These are phyloP conservation scores for Trametes punicea DNA, from an alignment of 768 basidiomycete genomes.

Conservation along the genomic window DNA sequence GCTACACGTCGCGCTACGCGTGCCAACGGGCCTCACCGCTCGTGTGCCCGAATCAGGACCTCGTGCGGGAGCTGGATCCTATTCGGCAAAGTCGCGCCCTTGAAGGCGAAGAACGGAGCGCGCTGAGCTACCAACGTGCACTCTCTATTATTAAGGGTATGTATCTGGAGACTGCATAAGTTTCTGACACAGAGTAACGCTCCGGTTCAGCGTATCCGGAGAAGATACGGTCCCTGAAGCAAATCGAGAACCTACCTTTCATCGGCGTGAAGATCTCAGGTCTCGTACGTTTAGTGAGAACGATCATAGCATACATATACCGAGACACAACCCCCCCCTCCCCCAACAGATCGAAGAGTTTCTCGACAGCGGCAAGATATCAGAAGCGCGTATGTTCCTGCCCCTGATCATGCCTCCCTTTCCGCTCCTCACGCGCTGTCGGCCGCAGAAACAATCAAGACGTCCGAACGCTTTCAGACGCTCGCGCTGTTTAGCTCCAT, in stretches of 20 bases:
- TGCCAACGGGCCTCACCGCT: slow-evolving; percentile 65
- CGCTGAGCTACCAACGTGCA: slow-evolving; percentile 68
- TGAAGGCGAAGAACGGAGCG: slow-evolving; percentile 65
- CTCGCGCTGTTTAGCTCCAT: slow-evolving; percentile 59
- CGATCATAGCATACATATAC: background rate
- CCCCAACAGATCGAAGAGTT: slow-evolving; percentile 59
- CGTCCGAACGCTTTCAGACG: slow-evolving; percentile 51
- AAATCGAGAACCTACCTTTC: slow-evolving; percentile 33
- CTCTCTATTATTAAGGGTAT: slow-evolving; percentile 50
- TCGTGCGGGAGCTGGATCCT: slow-evolving; percentile 56
- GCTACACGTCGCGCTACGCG: slow-evolving; percentile 44
- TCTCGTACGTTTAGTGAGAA: slow-evolving; percentile 9
- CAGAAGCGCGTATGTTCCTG: slow-evolving; percentile 50
- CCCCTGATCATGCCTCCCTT: background rate
- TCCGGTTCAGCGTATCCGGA: slow-evolving; percentile 38
- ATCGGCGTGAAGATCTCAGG: slow-evolving; percentile 38
- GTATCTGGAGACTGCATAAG: no score
- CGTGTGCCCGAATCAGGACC: slow-evolving; percentile 62
- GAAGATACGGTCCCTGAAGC: slow-evolving; percentile 27
- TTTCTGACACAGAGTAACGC: no score
- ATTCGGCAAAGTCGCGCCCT: slow-evolving; percentile 56
- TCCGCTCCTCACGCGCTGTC: background rate
- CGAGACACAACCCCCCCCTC: no score
- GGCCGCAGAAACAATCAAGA: slow-evolving; percentile 42
- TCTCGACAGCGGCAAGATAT: slow-evolving; percentile 48